phyloP scores from a whole-genome alignment of 352 stramenopile species.

The Elongisporangium prolatum region DNA sequence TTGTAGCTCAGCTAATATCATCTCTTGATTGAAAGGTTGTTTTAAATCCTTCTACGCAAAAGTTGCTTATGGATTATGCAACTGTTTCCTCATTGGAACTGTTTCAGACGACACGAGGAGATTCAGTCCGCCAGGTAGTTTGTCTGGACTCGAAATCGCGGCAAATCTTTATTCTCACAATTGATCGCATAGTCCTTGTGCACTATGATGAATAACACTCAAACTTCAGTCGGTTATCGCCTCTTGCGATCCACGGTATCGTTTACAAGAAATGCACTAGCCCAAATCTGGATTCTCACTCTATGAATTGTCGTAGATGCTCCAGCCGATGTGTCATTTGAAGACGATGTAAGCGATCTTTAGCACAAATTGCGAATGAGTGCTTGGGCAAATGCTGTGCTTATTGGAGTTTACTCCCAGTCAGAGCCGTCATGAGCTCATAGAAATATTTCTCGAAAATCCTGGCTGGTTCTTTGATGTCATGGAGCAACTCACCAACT shows the following conservation, averaged over 20 bases:
- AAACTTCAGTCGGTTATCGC: conserved; percentile 70
- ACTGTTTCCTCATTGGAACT: conserved; percentile 73
- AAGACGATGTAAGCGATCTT: conserved; percentile 85
- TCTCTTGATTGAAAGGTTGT: conserved; percentile 37
- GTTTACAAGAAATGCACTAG: neutral
- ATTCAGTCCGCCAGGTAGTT: conserved; percentile 50
- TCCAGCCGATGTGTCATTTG: conserved; percentile 69
- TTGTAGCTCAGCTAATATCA: neutral
- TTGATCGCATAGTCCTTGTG: conserved; percentile 49
- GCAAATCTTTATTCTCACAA: neutral
- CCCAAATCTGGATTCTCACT: too few relatives aligned
- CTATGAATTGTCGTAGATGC: conserved; percentile 37
- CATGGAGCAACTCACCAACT: conserved; percentile 63
- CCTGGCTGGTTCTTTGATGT: conserved; percentile 82
- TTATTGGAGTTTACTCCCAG: too few relatives aligned
- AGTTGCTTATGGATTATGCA: conserved; percentile 81
- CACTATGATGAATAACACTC: conserved; percentile 72
- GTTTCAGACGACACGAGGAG: conserved; percentile 45
- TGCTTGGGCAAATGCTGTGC: neutral
- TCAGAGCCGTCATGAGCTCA: conserved; percentile 61
- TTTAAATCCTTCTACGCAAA: conserved; percentile 62
- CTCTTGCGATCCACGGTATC: conserved; percentile 72
- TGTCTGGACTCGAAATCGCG: neutral
- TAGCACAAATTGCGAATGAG: too few relatives aligned
- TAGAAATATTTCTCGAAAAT: conserved; percentile 73